A percentile compares a stretch with the other conserved stretches of the same genome.
Evolutionary conservation across 495 filamentous ascomycete species (phyloP).

Genomic region (Aspergillus incahuasiensis): DNA sequence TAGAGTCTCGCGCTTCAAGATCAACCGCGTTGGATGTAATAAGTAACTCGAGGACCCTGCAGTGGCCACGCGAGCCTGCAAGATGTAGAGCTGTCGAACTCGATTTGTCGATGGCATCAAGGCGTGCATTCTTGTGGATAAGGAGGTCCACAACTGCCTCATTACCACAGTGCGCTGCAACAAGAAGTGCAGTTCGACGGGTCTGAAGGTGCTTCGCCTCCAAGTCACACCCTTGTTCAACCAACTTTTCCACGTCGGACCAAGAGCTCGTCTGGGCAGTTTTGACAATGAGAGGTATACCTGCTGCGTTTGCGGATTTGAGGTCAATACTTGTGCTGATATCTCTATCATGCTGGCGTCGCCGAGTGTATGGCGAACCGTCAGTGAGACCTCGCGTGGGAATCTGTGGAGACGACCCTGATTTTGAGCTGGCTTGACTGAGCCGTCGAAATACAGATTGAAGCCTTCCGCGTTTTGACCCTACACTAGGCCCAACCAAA

Average conservation of each 20-base stretch:
- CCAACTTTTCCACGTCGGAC: constrained; percentile 36
- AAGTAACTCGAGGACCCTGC: constrained; percentile 28
- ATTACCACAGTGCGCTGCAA: constrained; percentile 46
- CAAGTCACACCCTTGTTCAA: constrained; percentile 34
- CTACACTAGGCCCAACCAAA: too few relatives aligned
- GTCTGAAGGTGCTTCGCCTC: constrained; percentile 34
- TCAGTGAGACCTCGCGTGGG: constrained; percentile 10
- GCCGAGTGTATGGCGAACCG: background rate
- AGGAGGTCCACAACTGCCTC: constrained; percentile 38
- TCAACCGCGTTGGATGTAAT: constrained; percentile 24
- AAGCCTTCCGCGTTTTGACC: too few relatives aligned
- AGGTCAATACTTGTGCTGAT: constrained; percentile 41
- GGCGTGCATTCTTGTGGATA: constrained; percentile 32
- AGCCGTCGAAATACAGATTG: too few relatives aligned
- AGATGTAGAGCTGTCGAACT: constrained; percentile 41
- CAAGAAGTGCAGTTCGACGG: constrained; percentile 38
- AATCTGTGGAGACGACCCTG: too few relatives aligned
- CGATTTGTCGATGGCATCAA: constrained; percentile 30
- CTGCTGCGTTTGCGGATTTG: constrained; percentile 24
- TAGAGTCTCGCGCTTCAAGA: too few relatives aligned
- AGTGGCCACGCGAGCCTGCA: constrained; percentile 41
- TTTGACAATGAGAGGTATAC: constrained; percentile 36
- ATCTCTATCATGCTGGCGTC: constrained; percentile 20
- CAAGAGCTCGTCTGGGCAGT: constrained; percentile 38
- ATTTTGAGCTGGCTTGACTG: too few relatives aligned